These are phyloP conservation scores for Trichoderma orchidacearum DNA, from an alignment of 495 filamentous ascomycete genomes.

Conservation along the genomic window DNA sequence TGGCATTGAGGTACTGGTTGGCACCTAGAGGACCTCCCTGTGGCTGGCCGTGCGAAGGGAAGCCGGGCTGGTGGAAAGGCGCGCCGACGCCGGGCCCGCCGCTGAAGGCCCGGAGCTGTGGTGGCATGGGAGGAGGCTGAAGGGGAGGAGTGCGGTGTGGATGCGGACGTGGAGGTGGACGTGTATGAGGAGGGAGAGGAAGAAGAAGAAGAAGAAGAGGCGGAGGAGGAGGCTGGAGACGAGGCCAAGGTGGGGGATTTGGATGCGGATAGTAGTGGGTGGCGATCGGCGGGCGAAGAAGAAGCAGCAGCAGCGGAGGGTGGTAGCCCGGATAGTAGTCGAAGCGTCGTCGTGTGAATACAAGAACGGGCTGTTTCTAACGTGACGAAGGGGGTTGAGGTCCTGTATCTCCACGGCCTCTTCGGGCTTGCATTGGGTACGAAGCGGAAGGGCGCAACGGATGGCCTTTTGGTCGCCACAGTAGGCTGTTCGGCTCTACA, in stretches of 20 bases:
- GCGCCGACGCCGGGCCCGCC: conserved; percentile 18
- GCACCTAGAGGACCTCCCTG: conserved; percentile 1
- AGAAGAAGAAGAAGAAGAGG: neutral
- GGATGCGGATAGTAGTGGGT: too few relatives aligned
- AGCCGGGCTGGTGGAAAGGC: conserved; percentile 22
- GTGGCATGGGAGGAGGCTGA: conserved; percentile 27
- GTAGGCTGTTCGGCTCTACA: too few relatives aligned
- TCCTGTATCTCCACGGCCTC: neutral
- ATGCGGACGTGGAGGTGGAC: neutral
- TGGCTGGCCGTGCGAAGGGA: conserved; percentile 21
- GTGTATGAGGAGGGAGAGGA: neutral
- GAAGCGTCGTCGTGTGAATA: too few relatives aligned
- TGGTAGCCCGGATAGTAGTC: too few relatives aligned
- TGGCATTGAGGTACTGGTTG: conserved; percentile 30
- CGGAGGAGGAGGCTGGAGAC: neutral
- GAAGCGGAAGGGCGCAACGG: neutral
- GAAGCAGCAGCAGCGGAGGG: too few relatives aligned
- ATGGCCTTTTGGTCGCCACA: neutral
- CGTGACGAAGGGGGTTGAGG: neutral
- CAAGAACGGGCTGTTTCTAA: neutral
- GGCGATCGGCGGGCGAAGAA: too few relatives aligned
- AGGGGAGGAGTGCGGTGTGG: neutral
- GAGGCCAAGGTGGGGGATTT: neutral
- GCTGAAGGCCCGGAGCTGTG: conserved; percentile 39
- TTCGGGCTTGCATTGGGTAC: neutral